These are phyloP conservation scores for Pseudomonodictys pantanalensis DNA, from an alignment of 495 filamentous ascomycete species.

Conservation along the genomic window DNA sequence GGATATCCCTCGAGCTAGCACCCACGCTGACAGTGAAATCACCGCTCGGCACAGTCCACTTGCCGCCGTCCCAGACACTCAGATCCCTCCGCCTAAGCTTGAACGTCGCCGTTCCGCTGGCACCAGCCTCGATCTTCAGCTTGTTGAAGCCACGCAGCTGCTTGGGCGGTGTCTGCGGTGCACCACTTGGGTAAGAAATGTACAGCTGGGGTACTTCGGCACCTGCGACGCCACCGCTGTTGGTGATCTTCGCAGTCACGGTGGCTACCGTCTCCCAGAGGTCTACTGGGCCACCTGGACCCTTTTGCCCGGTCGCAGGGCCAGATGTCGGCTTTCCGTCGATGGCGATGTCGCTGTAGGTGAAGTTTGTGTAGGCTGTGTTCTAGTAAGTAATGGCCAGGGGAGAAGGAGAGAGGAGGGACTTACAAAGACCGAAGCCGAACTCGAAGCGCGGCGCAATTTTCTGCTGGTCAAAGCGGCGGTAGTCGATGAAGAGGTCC, in stretches of 20 bases:
- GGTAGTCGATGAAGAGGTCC: conserved; percentile 54
- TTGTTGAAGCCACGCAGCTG: conserved; percentile 61
- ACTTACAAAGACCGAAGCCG: conserved; percentile 43
- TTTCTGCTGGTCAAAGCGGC: conserved; percentile 48
- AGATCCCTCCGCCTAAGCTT: conserved; percentile 53
- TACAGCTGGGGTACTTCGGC: conserved; percentile 62
- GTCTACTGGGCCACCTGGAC: conserved; percentile 26
- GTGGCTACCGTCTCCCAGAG: conserved; percentile 48
- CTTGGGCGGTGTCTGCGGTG: conserved; percentile 44
- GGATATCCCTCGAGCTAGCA: conserved; percentile 52
- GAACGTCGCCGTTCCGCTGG: conserved; percentile 48
- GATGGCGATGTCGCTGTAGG: conserved; percentile 36
- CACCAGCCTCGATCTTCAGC: conserved; percentile 48
- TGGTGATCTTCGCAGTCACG: conserved; percentile 49
- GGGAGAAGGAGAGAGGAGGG: background rate
- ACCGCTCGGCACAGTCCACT: conserved; percentile 54
- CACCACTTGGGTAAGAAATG: conserved; percentile 35
- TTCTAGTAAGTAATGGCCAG: background rate
- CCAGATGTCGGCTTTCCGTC: conserved; percentile 19
- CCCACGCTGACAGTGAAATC: conserved; percentile 50
- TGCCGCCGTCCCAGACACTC: conserved; percentile 53
- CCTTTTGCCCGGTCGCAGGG: conserved; percentile 13
- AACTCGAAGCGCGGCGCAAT: conserved; percentile 51
- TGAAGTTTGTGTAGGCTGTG: conserved; percentile 40
- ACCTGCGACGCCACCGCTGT: conserved; percentile 52